phyloP scores from a whole-genome alignment of 2,329 filamentous ascomycete genomes.

The Chlorencoelia australis region DNA sequence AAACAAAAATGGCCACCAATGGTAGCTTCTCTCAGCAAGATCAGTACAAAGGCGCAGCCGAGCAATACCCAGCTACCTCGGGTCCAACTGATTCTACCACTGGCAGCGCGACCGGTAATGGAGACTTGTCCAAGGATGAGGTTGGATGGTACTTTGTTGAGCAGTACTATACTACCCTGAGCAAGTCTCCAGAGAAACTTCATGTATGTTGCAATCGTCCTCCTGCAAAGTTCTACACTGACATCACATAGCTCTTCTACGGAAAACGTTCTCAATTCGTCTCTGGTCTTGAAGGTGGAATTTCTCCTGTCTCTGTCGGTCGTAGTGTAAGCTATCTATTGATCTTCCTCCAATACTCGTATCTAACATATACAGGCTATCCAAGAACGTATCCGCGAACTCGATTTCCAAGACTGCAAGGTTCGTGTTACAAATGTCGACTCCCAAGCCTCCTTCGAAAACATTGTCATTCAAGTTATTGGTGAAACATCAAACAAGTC shows the following conservation, averaged over 20 bases:
- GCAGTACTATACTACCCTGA: conserved; percentile 97
- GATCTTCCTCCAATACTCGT: neutral
- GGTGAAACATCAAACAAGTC: conserved; percentile 95
- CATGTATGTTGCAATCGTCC: conserved; percentile 44
- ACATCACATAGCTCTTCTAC: conserved; percentile 65
- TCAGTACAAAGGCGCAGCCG: conserved; percentile 25
- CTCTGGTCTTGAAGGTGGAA: conserved; percentile 81
- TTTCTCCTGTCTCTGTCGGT: conserved; percentile 76
- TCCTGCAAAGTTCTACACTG: conserved; percentile 7
- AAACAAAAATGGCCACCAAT: conserved; percentile 29
- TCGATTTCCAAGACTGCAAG: conserved; percentile 96
- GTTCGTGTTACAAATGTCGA: conserved; percentile 97
- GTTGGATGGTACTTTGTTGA: conserved; percentile 99
- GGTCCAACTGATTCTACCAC: conserved; percentile 20
- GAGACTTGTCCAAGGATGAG: conserved; percentile 68
- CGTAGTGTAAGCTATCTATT: conserved; percentile 56
- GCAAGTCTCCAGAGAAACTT: conserved; percentile 87
- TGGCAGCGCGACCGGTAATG: conserved; percentile 30
- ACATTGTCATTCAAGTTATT: conserved; percentile 96
- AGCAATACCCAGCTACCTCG: conserved; percentile 27
- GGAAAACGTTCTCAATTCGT: conserved; percentile 93
- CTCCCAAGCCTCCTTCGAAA: conserved; percentile 82
- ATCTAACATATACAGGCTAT: conserved; percentile 53
- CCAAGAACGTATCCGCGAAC: conserved; percentile 83
- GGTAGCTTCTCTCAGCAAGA: conserved; percentile 28